phyloP scores from a whole-genome alignment of 2,329 filamentous ascomycete genomes.

The Parafenestella ontariensis region DNA sequence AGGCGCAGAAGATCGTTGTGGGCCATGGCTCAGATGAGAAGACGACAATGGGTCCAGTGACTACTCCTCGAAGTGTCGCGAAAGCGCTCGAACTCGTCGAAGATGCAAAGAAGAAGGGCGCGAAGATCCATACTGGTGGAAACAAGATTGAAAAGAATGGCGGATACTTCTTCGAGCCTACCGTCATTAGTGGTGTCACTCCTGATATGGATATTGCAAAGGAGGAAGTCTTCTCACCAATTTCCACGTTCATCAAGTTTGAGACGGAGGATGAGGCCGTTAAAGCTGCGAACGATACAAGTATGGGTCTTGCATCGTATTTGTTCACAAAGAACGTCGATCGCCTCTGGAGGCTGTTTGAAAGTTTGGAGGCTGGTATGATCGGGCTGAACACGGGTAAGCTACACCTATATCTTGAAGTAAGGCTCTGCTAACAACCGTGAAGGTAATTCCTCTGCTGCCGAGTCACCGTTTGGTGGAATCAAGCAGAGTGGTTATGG shows the following conservation, averaged over 20 bases:
- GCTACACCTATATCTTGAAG: slow-evolving; percentile 1
- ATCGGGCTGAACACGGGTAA: slow-evolving; percentile 69
- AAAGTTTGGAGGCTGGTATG: slow-evolving; percentile 74
- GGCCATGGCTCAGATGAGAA: slow-evolving; percentile 66
- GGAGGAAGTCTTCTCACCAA: slow-evolving; percentile 72
- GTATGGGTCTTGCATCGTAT: slow-evolving; percentile 71
- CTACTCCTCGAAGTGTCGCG: slow-evolving; percentile 61
- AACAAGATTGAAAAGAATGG: slow-evolving; percentile 54
- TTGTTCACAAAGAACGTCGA: slow-evolving; percentile 73
- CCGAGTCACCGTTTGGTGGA: slow-evolving; percentile 71
- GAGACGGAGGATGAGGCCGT: slow-evolving; percentile 71
- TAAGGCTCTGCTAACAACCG: slow-evolving; percentile 7
- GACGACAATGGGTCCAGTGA: slow-evolving; percentile 68
- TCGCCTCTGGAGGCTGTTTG: slow-evolving; percentile 69
- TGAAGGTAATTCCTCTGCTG: slow-evolving; percentile 67
- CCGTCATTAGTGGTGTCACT: slow-evolving; percentile 67
- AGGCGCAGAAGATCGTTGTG: slow-evolving; percentile 63
- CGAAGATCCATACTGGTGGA: slow-evolving; percentile 68
- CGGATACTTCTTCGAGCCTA: slow-evolving; percentile 75
- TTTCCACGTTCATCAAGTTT: slow-evolving; percentile 69
- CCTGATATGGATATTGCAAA: slow-evolving; percentile 62
- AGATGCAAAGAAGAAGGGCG: slow-evolving; percentile 69
- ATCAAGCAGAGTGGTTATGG: slow-evolving; percentile 74
- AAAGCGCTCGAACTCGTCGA: slow-evolving; percentile 67
- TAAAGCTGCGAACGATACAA: slow-evolving; percentile 65